phyloP scores from a whole-genome alignment of 208 protist species.

The Porcisia deanei region DNA sequence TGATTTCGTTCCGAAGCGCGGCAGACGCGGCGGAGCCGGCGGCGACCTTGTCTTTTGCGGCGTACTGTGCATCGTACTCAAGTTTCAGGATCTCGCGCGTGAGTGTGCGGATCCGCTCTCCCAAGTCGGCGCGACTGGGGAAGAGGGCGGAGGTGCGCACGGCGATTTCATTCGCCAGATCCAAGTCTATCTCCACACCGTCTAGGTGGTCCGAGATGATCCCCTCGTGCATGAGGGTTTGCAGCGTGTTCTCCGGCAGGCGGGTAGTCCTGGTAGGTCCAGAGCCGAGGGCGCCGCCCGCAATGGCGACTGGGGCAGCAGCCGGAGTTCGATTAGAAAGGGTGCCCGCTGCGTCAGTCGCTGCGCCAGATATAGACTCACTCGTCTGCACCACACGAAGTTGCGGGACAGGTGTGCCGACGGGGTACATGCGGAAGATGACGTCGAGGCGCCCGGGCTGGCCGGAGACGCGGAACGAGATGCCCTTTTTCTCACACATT shows the following conservation, averaged over 20 bases:
- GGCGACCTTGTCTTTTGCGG: constrained; percentile 73
- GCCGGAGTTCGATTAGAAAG: constrained; percentile 2
- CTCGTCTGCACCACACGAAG: constrained; percentile 27
- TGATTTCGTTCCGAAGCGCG: constrained; percentile 69
- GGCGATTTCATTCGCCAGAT: constrained; percentile 83
- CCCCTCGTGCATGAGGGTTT: constrained; percentile 62
- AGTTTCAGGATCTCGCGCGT: constrained; percentile 76
- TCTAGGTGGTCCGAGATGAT: constrained; percentile 52
- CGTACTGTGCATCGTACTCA: constrained; percentile 88
- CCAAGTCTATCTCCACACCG: constrained; percentile 72
- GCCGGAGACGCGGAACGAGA: constrained; percentile 79
- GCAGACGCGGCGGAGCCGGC: constrained; percentile 57
- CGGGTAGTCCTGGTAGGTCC: constrained; percentile 45
- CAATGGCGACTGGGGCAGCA: neutral
- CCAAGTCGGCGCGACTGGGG: constrained; percentile 60
- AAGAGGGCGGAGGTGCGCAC: constrained; percentile 74
- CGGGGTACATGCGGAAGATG: constrained; percentile 88
- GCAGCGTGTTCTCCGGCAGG: constrained; percentile 54
- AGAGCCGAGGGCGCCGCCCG: constrained; percentile 3
- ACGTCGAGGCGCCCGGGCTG: constrained; percentile 75
- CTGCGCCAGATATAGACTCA: constrained; percentile 9
- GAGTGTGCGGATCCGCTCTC: constrained; percentile 54
- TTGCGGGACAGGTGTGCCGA: constrained; percentile 57
- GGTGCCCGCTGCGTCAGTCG: neutral
- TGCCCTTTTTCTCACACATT: constrained; percentile 87